A percentile compares a stretch with the other conserved stretches of the same genome.
Evolutionary conservation across 2,329 filamentous ascomycete genomes (phyloP).

Genomic region (Trichoderma atrobrunneum): DNA sequence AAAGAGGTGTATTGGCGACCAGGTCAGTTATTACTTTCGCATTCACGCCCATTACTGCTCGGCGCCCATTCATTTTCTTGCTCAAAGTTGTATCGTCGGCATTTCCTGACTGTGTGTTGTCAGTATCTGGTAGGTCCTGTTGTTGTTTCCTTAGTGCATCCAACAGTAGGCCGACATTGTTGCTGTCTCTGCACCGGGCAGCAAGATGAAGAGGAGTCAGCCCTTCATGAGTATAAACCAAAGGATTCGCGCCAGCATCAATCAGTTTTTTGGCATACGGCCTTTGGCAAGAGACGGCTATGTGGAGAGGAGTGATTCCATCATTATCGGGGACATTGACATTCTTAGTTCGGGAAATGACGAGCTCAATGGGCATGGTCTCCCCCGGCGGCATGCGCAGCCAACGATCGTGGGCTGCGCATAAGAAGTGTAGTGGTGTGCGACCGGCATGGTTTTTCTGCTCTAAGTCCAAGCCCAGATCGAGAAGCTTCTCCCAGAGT

Average conservation of each 20-base stretch:
- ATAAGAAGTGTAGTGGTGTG: constrained; percentile 27
- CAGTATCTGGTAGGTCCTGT: neutral
- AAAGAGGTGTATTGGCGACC: constrained; percentile 19
- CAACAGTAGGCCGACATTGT: constrained; percentile 33
- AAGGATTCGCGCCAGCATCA: constrained; percentile 35
- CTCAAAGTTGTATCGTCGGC: neutral
- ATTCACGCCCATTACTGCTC: neutral
- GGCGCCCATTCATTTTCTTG: neutral
- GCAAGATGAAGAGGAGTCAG: constrained; percentile 40
- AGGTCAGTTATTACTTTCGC: neutral
- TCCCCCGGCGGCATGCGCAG: neutral
- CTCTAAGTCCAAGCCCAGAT: constrained; percentile 20
- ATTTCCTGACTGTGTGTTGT: neutral
- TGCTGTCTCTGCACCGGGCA: constrained; percentile 30
- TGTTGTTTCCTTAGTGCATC: neutral
- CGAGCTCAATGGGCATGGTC: constrained; percentile 18
- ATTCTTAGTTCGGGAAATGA: constrained; percentile 21
- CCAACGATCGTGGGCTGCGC: neutral
- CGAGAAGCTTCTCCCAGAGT: constrained; percentile 22
- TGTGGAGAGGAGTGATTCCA: constrained; percentile 27
- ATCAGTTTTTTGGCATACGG: constrained; percentile 30
- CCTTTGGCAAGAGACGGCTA: constrained; percentile 25
- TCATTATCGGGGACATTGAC: constrained; percentile 18
- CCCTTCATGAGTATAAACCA: constrained; percentile 31
- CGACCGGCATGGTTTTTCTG: constrained; percentile 23